Evolutionary conservation across 352 stramenopile species (phyloP), one percentile per base, ranked within the genome.

Genomic region (Pythium diclinum): DNA sequence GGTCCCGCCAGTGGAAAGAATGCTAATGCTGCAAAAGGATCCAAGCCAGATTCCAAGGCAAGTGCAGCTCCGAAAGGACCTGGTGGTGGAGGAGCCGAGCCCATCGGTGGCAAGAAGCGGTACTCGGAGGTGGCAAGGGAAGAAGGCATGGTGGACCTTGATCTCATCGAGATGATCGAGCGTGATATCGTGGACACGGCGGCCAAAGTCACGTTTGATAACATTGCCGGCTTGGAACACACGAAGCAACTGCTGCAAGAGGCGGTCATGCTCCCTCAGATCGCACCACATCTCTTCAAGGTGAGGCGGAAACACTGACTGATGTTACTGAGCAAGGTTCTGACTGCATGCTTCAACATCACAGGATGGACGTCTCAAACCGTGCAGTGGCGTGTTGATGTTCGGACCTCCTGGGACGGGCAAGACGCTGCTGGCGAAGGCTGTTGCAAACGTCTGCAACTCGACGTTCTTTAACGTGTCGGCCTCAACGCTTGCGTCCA

Each of bases 401-500:
- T 95, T 95, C 65, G 87, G 88, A 0, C 91, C 88, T 25, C 98
- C 98, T 14, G 98, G 98, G 44, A 99, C 98, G 16, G 98, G 98
- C 55, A 99, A 99, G 84, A 99, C 98, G n/a, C 85, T 99, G 36
- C 75, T 99, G 47, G 98, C 98, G 23, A 99, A 99, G 81, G 98
- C 98, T 11, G 97, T 99, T 16, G 98, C 98, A 5, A 99, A 99
- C 82, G 95, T 99, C 59, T 99, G 95, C 77, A 91, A 97, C 62
- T 97, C 96, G 10, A 99, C 96, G 3, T 99, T 99, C 73, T 99
- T 99, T 77, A 99, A 99, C 71, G 96, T 99, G 19, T 96, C 83
- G 54, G 86, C 88, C 33, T 97, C 89, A 5, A 97, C 83, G 30
- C 77, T 97, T 0, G 89, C 89, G 34, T 96, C 91, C 47, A 98